Percentiles rank a stretch among this genome's conserved stretches.
Evolutionary conservation across 2,329 filamentous ascomycete species (phyloP).

Genomic region (Scleromitrula shiraiana): DNA sequence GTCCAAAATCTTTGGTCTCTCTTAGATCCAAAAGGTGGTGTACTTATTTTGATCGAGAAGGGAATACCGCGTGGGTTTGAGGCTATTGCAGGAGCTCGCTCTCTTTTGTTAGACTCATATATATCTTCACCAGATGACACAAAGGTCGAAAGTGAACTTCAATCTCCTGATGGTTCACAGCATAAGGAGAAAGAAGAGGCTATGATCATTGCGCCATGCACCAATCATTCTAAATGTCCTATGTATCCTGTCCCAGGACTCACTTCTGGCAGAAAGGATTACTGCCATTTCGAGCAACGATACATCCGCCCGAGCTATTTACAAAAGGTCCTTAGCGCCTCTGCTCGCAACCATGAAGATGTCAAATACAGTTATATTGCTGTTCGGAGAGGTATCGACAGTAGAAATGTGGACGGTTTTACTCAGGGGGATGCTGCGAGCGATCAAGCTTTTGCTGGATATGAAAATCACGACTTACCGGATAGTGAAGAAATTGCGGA

Average conservation of each 20-base stretch:
- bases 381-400: constrained; percentile 63
- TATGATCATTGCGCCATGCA: constrained; percentile 69
- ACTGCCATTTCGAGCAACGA: constrained; percentile 83
- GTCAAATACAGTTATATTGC: constrained; percentile 85
- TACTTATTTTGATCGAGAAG: constrained; percentile 84
- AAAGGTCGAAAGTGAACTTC: constrained; percentile 30
- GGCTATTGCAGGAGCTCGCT: constrained; percentile 75
- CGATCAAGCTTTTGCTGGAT: constrained; percentile 63
- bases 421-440: constrained; percentile 50
- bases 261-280: constrained; percentile 71
- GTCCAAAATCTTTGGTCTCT: constrained; percentile 87
- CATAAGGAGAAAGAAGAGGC: constrained; percentile 52
- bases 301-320: constrained; percentile 79
- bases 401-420: constrained; percentile 35
- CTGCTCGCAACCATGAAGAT: constrained; percentile 77
- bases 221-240: constrained; percentile 79
- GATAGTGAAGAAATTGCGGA: constrained; percentile 12
- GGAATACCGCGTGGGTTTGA: constrained; percentile 89
- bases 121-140: constrained; percentile 54
- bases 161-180: constrained; percentile 17
- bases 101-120: constrained; percentile 68
- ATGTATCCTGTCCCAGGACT: constrained; percentile 74
- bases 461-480: constrained; percentile 42
- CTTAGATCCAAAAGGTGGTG: constrained; percentile 73
- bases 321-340: constrained; percentile 63